A percentile compares a stretch with the other conserved stretches of the same genome.
Conservation (phyloP, 192 early-diverging fungal species). For the Linnemannia hyalina region DNA sequence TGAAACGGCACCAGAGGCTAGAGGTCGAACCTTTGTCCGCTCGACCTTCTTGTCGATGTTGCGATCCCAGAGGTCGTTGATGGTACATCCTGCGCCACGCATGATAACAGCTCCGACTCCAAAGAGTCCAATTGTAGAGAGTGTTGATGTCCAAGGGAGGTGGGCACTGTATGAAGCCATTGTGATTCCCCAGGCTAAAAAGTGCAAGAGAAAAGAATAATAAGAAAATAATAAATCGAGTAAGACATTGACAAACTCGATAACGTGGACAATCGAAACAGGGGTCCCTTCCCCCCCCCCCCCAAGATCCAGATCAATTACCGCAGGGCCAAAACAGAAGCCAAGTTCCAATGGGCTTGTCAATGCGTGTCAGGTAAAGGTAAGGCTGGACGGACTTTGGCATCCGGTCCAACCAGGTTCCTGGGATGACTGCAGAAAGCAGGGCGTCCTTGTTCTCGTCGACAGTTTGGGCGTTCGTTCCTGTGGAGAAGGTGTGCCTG, state of each 20-base stretch:
- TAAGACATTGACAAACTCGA: neutral
- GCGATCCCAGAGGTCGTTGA: conserved; percentile 98
- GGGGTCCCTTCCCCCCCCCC: no score
- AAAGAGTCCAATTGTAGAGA: conserved; percentile 83
- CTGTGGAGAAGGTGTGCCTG: conserved; percentile 9
- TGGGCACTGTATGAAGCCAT: conserved; percentile 74
- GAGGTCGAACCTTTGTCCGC: conserved; percentile 83
- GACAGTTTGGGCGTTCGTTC: neutral
- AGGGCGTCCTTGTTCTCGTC: neutral
- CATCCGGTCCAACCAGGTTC: conserved; percentile 53
- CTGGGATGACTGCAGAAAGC: conserved; percentile 1
- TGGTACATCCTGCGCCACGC: conserved; percentile 96
- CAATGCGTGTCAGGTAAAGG: conserved; percentile 80
- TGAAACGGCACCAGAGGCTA: conserved; percentile 83
- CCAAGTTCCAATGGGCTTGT: conserved; percentile 95
- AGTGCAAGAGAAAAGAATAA: conserved; percentile 4
- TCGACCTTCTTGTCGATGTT: conserved; percentile 90
- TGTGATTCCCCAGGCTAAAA: conserved; percentile 78
- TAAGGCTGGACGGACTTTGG: conserved; percentile 73
- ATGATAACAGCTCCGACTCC: conserved; percentile 89
- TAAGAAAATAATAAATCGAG: conserved; percentile 28
- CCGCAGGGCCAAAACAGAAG: conserved; percentile 93
- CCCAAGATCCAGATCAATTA: conserved; percentile 43
- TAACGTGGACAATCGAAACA: neutral
- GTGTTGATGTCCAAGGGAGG: conserved; percentile 66